phyloP scores from a whole-genome alignment of 257 asterid species.

The Anisodus tanguticus region DNA sequence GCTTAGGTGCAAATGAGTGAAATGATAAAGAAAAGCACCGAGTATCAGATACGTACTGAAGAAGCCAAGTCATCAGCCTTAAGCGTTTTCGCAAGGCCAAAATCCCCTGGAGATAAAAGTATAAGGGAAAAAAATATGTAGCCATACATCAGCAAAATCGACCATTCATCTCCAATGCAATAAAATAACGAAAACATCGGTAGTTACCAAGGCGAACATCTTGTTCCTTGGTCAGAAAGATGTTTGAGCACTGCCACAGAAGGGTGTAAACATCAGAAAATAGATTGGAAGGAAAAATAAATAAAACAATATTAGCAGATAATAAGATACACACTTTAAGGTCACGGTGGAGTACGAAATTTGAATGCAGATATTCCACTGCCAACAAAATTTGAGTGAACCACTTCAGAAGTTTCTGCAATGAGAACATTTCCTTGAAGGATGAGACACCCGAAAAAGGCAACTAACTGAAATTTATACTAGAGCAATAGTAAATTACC shows the following conservation, averaged over 20 bases:
- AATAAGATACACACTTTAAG: constrained; percentile 63
- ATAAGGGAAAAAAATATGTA: constrained; percentile 29
- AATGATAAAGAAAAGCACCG: constrained; percentile 10
- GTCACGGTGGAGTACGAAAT: constrained; percentile 92
- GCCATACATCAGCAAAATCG: neutral
- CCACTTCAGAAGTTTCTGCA: constrained; percentile 95
- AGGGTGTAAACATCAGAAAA: constrained; percentile 30
- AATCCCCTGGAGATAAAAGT: constrained; percentile 72
- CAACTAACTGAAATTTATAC: neutral
- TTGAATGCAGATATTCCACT: constrained; percentile 95
- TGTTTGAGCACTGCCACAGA: constrained; percentile 89
- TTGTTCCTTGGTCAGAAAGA: constrained; percentile 93
- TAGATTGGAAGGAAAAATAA: constrained; percentile 20
- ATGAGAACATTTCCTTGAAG: constrained; percentile 30
- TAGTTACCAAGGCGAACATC: constrained; percentile 89
- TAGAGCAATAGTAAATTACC: neutral
- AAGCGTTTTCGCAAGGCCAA: constrained; percentile 97
- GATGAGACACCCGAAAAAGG: constrained; percentile 15
- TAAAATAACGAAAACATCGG: constrained; percentile 24
- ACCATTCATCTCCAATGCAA: constrained; percentile 25
- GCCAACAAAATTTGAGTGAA: constrained; percentile 89
- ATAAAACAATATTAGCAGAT: constrained; percentile 24
- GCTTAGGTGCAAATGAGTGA: neutral
- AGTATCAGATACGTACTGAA: constrained; percentile 67
- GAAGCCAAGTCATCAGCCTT: constrained; percentile 99